phyloP scores from a whole-genome alignment of 2,329 filamentous ascomycete species.

The Chaetomiaceae sp. region DNA sequence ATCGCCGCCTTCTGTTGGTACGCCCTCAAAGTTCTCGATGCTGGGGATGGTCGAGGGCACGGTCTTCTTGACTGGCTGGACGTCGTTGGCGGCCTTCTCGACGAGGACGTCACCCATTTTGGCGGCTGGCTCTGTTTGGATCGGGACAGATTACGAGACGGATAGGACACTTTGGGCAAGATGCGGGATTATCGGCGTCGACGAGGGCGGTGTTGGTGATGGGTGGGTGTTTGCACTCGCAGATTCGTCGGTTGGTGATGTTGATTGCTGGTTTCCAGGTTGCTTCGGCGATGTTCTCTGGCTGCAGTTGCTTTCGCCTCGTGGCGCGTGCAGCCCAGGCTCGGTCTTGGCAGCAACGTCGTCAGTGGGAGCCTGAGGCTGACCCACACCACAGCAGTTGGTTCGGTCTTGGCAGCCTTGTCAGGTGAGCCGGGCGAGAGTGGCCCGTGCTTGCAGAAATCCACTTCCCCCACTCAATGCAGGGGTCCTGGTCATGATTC shows the following conservation, averaged over 20 bases:
- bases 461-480: background rate
- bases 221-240: background rate
- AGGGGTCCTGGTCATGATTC: too few species aligned
- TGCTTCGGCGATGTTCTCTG: constrained; percentile 21
- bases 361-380: constrained; percentile 25
- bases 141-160: background rate
- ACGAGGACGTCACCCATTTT: constrained; percentile 84
- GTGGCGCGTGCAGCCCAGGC: constrained; percentile 23
- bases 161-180: background rate
- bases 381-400: constrained; percentile 7
- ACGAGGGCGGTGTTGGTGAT: background rate
- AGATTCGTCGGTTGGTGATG: constrained; percentile 5
- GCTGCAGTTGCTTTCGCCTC: constrained; percentile 23
- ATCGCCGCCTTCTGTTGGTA: constrained; percentile 75
- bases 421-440: background rate
- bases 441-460: constrained; percentile 11
- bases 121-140: constrained; percentile 12
- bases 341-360: constrained; percentile 22
- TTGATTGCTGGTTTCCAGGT: background rate
- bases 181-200: background rate
- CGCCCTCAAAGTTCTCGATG: constrained; percentile 83
- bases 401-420: background rate
- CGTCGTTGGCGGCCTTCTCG: constrained; percentile 71
- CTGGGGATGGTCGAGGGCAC: constrained; percentile 77
- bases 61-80: constrained; percentile 76